phyloP scores from a whole-genome alignment of 805 yeast genomes.

The Yarrowia sp. region DNA sequence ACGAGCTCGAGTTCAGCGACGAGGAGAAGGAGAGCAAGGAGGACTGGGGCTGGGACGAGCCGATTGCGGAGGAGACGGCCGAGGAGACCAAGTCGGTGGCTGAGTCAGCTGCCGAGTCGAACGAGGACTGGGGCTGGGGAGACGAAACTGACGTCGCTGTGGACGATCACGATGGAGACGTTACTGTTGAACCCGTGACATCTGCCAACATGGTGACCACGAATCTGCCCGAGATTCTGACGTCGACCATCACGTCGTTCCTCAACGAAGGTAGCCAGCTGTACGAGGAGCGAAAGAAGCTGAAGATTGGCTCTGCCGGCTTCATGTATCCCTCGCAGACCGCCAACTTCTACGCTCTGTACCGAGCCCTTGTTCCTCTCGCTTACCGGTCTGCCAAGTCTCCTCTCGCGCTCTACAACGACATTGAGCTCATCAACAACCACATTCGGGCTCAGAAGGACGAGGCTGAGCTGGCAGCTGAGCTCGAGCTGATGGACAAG shows the following conservation, averaged over 20 bases:
- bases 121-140: slow-evolving; percentile 35
- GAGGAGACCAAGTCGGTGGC: slow-evolving; percentile 22
- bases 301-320: slow-evolving; percentile 5
- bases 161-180: neutral
- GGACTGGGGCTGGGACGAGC: slow-evolving; percentile 19
- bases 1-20: slow-evolving; percentile 32
- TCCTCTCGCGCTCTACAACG: slow-evolving; percentile 22
- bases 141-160: slow-evolving; percentile 29
- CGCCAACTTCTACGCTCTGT: slow-evolving; percentile 31
- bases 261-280: slow-evolving; percentile 22
- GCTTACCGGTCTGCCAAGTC: slow-evolving; percentile 27
- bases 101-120: neutral
- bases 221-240: slow-evolving; percentile 22
- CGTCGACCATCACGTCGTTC: slow-evolving; percentile 13
- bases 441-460: neutral
- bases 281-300: slow-evolving; percentile 5
- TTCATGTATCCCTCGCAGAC: slow-evolving; percentile 24
- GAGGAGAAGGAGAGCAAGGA: slow-evolving; percentile 17
- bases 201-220: neutral
- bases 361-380: slow-evolving; percentile 32
- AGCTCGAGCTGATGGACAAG: slow-evolving; percentile 21
- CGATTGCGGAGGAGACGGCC: slow-evolving; percentile 19
- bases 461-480: slow-evolving; percentile 30
- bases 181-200: neutral
- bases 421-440: slow-evolving; percentile 3